Base-by-base conservation (phyloP, 2,329 filamentous ascomycete species). In the Stagonosporopsis cucurbitacearum region DNA sequence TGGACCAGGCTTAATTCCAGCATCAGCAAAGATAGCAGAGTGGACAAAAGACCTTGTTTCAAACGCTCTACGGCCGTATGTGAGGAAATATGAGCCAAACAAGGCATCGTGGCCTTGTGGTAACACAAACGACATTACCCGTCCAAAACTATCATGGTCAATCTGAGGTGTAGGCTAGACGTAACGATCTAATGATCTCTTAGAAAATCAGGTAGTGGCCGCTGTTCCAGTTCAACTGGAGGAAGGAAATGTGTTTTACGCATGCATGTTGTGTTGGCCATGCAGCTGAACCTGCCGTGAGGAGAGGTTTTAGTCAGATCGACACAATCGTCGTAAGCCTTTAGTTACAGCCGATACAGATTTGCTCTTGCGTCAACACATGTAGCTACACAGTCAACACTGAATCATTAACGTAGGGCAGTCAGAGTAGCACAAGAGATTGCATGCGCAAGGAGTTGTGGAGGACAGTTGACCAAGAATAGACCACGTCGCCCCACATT, bases 381-480 rank as follows among this genome's bases (percentile, higher is more conserved):
- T 6, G n/a, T 26, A 26, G 32, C 40, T 23, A 32, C 19, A 19
- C 17, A 20, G 6, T 4, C 8, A 30, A 13, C 32, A 33, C 25
- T 36, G 20, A n/a, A 28, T 13, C 15, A 47, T 36, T 5, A 28
- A 32, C 11, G 32, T 35, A 50, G 47, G 47, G 42, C 46, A 37
- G 44, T 17, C 23, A 51, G 9, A 22, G 53, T 47, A 33, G 42
- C 30, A 51, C 53, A 26, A 26, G 20, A 48, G 32, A 51, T 51
- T 50, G 47, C 47, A 35, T 35, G 54, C 54, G 42, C 44, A 57
- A 53, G 49, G 49, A 22, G 53, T 28, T 4, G 36, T 28, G 39
- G 39, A 39, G 23, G 48, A 20, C 48, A 9, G 39, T 33, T 5
- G 20, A 32, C 48, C 37, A 53, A 51, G 42, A 56, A 56, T 56